Conservation (phyloP, 1,139 yeast species). For the Suhomyces bokatorum region DNA sequence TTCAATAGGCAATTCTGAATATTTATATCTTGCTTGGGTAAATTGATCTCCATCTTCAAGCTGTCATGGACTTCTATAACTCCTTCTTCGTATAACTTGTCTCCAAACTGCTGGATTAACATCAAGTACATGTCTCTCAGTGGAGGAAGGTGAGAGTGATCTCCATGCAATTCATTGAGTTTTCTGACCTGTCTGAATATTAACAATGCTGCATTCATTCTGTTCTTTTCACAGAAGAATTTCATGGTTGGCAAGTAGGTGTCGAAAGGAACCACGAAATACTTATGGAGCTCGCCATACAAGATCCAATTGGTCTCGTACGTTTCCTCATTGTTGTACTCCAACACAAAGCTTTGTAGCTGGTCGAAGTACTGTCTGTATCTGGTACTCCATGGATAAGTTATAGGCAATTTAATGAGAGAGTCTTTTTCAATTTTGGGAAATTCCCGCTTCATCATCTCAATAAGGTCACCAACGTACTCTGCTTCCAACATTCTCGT, state of each 20-base stretch:
- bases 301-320: conserved; percentile 62
- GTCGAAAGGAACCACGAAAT: conserved; percentile 61
- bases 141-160: conserved; percentile 49
- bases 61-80: conserved; percentile 65
- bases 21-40: conserved; percentile 55
- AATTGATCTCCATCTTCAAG: conserved; percentile 62
- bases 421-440: conserved; percentile 46
- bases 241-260: conserved; percentile 60
- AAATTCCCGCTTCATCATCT: conserved; percentile 59
- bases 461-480: conserved; percentile 58
- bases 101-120: conserved; percentile 64
- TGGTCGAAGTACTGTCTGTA: conserved; percentile 37
- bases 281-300: conserved; percentile 59
- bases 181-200: conserved; percentile 65
- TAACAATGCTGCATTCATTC: conserved; percentile 65
- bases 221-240: conserved; percentile 55
- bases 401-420: conserved; percentile 31
- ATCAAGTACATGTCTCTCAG: conserved; percentile 67
- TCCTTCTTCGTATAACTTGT: conserved; percentile 63
- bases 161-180: conserved; percentile 56
- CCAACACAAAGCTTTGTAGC: conserved; percentile 49
- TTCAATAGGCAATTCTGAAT: conserved; percentile 64
- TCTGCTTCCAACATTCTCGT: conserved; percentile 47
- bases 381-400: conserved; percentile 27
- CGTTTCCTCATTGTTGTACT: conserved; percentile 41